Conservation (phyloP, 805 yeast species). For the Novakomyces olei region DNA sequence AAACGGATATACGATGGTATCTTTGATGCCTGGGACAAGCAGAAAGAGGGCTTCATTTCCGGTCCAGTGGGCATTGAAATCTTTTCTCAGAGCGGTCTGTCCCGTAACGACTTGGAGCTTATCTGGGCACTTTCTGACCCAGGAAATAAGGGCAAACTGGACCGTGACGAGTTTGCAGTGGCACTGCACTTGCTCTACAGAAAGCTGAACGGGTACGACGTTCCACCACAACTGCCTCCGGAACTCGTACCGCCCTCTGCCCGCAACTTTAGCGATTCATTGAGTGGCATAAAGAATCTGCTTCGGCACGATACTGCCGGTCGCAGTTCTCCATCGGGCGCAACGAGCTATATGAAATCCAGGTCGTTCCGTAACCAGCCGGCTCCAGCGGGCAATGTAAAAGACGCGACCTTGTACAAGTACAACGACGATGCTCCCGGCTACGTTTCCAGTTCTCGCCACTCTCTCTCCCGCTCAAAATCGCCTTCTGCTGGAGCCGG, state of each 20-base stretch:
- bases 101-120: conserved; percentile 62
- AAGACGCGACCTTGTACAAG: conserved; percentile 38
- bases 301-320: conserved; percentile 22
- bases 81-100: conserved; percentile 76
- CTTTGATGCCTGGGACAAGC: conserved; percentile 67
- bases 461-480: too few relatives aligned
- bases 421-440: conserved; percentile 48
- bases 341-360: conserved; percentile 15
- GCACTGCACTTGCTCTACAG: conserved; percentile 95
- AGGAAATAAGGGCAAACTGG: conserved; percentile 59
- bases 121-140: conserved; percentile 83
- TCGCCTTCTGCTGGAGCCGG: too few relatives aligned
- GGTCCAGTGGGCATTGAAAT: conserved; percentile 69
- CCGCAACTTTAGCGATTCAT: conserved; percentile 46
- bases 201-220: conserved; percentile 65
- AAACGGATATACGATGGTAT: conserved; percentile 68
- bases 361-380: conserved; percentile 17
- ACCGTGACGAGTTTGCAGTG: conserved; percentile 77
- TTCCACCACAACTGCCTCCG: conserved; percentile 67
- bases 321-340: conserved; percentile 8
- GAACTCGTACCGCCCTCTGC: conserved; percentile 77
- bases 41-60: conserved; percentile 43
- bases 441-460: conserved; percentile 40
- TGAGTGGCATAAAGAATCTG: conserved; percentile 46
- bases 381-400: conserved; percentile 17